Base-by-base conservation (phyloP, 2,329 filamentous ascomycete genomes). In the Fusarium foetens region DNA sequence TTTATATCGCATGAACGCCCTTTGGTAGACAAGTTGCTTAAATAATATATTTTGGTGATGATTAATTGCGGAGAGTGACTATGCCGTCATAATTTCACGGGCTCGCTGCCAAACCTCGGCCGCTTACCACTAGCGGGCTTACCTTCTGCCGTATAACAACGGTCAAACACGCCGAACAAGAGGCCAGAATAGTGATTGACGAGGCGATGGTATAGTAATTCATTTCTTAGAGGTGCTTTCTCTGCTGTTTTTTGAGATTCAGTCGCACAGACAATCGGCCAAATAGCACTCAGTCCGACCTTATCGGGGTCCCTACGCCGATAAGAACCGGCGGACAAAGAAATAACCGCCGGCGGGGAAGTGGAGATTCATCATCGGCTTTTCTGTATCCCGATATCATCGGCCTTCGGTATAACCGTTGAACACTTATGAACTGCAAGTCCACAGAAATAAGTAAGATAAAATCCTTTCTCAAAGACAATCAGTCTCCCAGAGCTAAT, bases 21-120 rank as follows among this genome's bases (percentile, higher is more conserved):
- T 68, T 67, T 39, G 54, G 29, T 63, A 19, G 63, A 67, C 63
- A 67, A 48, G 54, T 27, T 16, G 41, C 38, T 59, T 54, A 46
- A 42, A 45, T 42, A 48, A 53, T 52, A n/a, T 27, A 13, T 31
- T 19, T 38, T 53, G 55, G 29, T 46, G 52, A 38, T 68, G n/a
- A 48, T 67, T 19, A 53, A 64, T 12, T 53, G 41, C 41, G 36
- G 65, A 68, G 63, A 36, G 46, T 21, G 25, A 38, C 41, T 67
- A 62, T 62, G 54, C 63, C 63, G 63, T 62, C 46, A 67, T 46
- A 8, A 17, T 49, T 53, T 48, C 43, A 43, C 53, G 4, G 6
- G 23, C 29, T 5, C 25, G 1, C 6, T 54, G 25, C 38, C 11
- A 33, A 39, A 19, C 60, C 57, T 59, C 29, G 16, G 42, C 21